phyloP scores from a whole-genome alignment of 768 basidiomycete genomes.

The Tricholoma hemisulphureum region DNA sequence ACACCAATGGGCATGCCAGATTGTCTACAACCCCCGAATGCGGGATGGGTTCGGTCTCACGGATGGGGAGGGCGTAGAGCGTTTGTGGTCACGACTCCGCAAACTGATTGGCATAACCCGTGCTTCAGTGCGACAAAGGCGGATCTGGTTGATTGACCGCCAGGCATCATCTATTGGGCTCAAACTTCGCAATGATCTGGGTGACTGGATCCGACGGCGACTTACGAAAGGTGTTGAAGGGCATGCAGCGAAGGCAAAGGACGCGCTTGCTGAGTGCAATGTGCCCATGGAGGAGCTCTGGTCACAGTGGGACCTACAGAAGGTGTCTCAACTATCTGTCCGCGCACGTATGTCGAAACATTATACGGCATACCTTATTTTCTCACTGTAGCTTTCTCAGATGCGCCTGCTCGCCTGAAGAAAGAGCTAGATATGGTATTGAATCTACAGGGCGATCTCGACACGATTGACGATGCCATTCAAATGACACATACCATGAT shows the following conservation, averaged over 20 bases:
- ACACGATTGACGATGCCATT: slow-evolving; percentile 21
- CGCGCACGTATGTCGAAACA: no score
- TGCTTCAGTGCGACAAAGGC: slow-evolving; percentile 14
- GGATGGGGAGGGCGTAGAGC: slow-evolving; percentile 36
- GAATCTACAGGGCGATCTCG: slow-evolving; percentile 25
- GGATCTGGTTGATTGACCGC: slow-evolving; percentile 35
- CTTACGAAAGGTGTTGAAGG: slow-evolving; percentile 13
- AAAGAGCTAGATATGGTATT: slow-evolving; percentile 33
- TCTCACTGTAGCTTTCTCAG: no score
- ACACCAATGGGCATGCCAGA: slow-evolving; percentile 38
- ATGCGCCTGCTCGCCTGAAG: slow-evolving; percentile 28
- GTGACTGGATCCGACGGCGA: slow-evolving; percentile 29
- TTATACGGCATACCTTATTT: no score
- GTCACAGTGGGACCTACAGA: slow-evolving; percentile 34
- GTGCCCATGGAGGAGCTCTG: slow-evolving; percentile 19
- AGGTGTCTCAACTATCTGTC: slow-evolving; percentile 28
- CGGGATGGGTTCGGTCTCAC: slow-evolving; percentile 25
- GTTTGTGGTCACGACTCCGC: slow-evolving; percentile 33
- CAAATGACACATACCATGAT: slow-evolving; percentile 9
- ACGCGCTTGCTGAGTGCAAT: slow-evolving; percentile 17
- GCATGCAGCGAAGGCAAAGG: slow-evolving; percentile 11
- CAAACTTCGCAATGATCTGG: slow-evolving; percentile 28
- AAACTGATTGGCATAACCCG: slow-evolving; percentile 33
- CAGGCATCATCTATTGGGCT: slow-evolving; percentile 25
- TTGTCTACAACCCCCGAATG: slow-evolving; percentile 31